These are phyloP conservation scores for Chalciporus chontae DNA, from an alignment of 768 basidiomycete genomes.

Conservation along the genomic window DNA sequence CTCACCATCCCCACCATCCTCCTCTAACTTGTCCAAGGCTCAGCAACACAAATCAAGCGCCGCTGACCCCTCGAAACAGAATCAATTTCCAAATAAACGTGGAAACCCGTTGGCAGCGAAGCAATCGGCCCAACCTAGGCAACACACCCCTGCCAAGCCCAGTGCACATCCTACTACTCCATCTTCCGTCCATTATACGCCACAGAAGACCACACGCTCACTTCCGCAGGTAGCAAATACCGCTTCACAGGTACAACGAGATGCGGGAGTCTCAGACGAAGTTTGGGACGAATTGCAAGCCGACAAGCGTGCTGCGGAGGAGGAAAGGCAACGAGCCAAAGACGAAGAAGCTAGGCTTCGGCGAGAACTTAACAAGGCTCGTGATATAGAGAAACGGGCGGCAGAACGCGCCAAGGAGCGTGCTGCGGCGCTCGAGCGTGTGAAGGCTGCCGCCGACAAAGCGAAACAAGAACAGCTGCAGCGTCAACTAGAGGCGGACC, in stretches of 20 bases:
- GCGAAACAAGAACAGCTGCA: conserved; percentile 20
- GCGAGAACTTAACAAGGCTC: conserved; percentile 15
- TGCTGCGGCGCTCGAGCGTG: conserved; percentile 17
- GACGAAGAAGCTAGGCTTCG: conserved; percentile 16
- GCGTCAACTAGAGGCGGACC: conserved; percentile 27
- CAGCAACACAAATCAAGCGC: too few species aligned
- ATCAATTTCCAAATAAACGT: too few species aligned
- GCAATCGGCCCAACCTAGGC: too few species aligned
- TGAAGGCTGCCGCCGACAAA: conserved; percentile 16
- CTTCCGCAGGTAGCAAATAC: not conserved
- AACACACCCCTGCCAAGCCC: too few species aligned
- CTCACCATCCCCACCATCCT: too few species aligned
- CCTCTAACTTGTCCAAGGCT: too few species aligned
- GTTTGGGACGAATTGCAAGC: conserved; percentile 50
- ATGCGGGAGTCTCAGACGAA: conserved; percentile 49
- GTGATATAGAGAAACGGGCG: conserved; percentile 20
- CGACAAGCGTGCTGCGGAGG: conserved; percentile 27
- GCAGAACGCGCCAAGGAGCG: conserved; percentile 21
- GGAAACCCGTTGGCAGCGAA: too few species aligned
- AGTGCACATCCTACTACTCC: too few species aligned
- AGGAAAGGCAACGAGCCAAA: conserved; percentile 13
- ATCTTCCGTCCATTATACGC: too few species aligned
- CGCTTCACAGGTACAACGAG: conserved; percentile 29
- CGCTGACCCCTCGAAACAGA: too few species aligned
- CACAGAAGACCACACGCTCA: conserved; percentile 1